Percentiles rank a stretch among this genome's conserved stretches.
phyloP scores from a whole-genome alignment of 352 stramenopile species.

The Aphanomyces invadans region DNA sequence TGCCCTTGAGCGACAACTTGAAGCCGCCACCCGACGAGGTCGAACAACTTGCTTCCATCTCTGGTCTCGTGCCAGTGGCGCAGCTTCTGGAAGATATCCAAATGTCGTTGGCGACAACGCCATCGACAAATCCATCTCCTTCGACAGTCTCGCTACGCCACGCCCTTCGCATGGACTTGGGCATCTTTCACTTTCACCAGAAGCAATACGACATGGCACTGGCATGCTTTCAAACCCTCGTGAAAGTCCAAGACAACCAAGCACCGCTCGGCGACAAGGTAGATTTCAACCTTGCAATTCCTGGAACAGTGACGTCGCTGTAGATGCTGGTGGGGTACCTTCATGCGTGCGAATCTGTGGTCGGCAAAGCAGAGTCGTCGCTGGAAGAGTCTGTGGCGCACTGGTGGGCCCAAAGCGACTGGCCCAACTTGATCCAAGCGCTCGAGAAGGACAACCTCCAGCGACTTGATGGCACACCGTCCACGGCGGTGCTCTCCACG shows the following conservation, averaged over 20 bases:
- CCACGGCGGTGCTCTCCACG: background rate
- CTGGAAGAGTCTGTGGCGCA: background rate
- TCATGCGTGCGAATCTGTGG: constrained; percentile 4
- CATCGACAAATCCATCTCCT: no score
- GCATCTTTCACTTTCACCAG: constrained; percentile 21
- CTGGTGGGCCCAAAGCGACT: background rate
- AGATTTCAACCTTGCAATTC: no score
- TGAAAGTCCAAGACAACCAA: background rate
- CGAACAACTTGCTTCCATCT: constrained; percentile 18
- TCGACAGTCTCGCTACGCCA: background rate
- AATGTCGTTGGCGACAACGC: background rate
- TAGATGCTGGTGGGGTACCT: constrained; percentile 14
- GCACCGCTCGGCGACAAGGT: background rate
- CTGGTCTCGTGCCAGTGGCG: background rate
- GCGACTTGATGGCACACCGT: background rate
- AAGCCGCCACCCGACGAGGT: constrained; percentile 24
- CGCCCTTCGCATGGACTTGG: constrained; percentile 6
- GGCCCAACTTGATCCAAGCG: background rate
- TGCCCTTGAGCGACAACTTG: constrained; percentile 21
- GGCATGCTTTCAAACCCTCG: no score
- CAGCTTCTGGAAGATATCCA: constrained; percentile 16
- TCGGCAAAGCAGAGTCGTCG: background rate
- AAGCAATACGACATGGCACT: constrained; percentile 5
- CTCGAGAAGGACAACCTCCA: constrained; percentile 3
- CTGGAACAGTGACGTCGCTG: background rate